Conservation (phyloP, 768 basidiomycete species). For the Aureoboletus auriporus region DNA sequence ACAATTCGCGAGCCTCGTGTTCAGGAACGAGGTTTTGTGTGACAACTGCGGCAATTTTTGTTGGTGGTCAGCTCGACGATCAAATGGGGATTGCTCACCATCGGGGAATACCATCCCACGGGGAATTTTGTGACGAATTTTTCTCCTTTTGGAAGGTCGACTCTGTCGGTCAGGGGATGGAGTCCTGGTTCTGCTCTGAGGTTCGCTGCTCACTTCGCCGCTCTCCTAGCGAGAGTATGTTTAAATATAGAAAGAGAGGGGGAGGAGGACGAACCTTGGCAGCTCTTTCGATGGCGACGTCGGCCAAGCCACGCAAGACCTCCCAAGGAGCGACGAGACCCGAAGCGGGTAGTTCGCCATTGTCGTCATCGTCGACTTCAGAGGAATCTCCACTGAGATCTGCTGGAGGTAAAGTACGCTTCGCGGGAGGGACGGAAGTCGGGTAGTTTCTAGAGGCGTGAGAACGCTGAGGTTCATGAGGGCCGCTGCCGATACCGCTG, state of each 20-base stretch:
- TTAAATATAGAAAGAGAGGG: constrained; percentile 1
- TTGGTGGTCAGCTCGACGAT: background rate
- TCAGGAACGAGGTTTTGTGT: constrained; percentile 80
- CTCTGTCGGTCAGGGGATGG: constrained; percentile 67
- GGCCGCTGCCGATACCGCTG: constrained; percentile 46
- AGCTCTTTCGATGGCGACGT: constrained; percentile 76
- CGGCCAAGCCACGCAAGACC: constrained; percentile 74
- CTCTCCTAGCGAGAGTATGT: constrained; percentile 51
- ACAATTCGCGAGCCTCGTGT: constrained; percentile 79
- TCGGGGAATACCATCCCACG: constrained; percentile 70
- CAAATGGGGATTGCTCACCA: constrained; percentile 39
- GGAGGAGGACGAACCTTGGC: constrained; percentile 51
- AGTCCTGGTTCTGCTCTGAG: constrained; percentile 70
- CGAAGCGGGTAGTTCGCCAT: constrained; percentile 72
- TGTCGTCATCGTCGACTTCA: constrained; percentile 80
- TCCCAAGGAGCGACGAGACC: constrained; percentile 87
- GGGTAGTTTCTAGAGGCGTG: constrained; percentile 31
- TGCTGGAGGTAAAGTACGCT: constrained; percentile 62
- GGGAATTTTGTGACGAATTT: constrained; percentile 58
- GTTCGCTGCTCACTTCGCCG: constrained; percentile 65
- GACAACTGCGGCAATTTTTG: constrained; percentile 51
- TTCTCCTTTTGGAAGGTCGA: constrained; percentile 68
- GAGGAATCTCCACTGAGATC: constrained; percentile 76
- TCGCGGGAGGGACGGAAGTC: constrained; percentile 36
- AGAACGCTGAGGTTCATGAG: constrained; percentile 34